A percentile compares a stretch with the other conserved stretches of the same genome.
These are phyloP conservation scores for Amanita inopinata DNA, from an alignment of 768 basidiomycete genomes.

Conservation along the genomic window DNA sequence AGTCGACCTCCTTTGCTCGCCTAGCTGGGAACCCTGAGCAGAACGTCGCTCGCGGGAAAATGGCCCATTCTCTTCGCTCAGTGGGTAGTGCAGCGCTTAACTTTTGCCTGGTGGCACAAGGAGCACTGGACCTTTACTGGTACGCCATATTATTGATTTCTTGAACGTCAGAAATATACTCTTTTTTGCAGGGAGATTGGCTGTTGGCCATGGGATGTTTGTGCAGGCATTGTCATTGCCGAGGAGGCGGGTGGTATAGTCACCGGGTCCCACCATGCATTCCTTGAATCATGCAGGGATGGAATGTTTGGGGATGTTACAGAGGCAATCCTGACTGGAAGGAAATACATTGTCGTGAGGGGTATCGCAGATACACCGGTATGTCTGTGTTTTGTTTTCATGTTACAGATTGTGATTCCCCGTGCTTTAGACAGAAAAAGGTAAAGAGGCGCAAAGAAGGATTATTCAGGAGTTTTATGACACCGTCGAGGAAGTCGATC, in stretches of 20 bases:
- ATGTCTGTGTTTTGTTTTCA: conserved; percentile 14
- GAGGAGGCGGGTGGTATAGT: conserved; percentile 81
- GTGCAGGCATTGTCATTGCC: conserved; percentile 85
- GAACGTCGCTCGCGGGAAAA: conserved; percentile 61
- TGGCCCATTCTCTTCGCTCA: conserved; percentile 79
- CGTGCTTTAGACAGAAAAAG: conserved; percentile 42
- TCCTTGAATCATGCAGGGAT: conserved; percentile 26
- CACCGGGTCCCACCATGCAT: conserved; percentile 52
- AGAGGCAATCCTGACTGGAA: conserved; percentile 61
- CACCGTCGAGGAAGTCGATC: conserved; percentile 63
- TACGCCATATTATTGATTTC: conserved; percentile 22
- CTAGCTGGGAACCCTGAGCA: conserved; percentile 64
- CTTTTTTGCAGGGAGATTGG: conserved; percentile 62
- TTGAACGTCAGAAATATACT: not conserved
- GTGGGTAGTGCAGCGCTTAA: conserved; percentile 82
- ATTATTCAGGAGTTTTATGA: conserved; percentile 82
- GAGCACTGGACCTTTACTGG: conserved; percentile 85
- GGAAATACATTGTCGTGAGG: conserved; percentile 75
- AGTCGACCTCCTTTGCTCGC: conserved; percentile 57
- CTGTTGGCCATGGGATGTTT: conserved; percentile 80
- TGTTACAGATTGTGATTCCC: conserved; percentile 4
- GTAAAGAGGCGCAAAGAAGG: conserved; percentile 62
- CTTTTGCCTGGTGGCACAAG: conserved; percentile 79
- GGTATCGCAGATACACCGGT: conserved; percentile 53
- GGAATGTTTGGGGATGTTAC: conserved; percentile 51